A percentile compares a stretch with the other conserved stretches of the same genome.
Evolutionary conservation across 1,284 basidiomycete genomes (phyloP).

Genomic region (Hemileia vastatrix): DNA sequence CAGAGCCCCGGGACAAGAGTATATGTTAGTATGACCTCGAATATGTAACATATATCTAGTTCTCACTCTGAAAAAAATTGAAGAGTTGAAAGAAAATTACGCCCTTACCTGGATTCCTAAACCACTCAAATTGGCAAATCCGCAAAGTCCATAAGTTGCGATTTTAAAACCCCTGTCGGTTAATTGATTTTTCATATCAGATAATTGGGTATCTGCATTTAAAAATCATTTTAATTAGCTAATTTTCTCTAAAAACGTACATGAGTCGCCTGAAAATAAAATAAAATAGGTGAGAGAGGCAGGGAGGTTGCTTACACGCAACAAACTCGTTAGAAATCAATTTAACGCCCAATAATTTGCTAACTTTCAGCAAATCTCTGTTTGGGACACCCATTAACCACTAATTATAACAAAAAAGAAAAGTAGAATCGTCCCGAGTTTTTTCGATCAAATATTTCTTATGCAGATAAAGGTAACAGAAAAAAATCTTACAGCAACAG

Average conservation of each 20-base stretch:
- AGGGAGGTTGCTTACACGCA: constrained; percentile 73
- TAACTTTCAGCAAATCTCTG: constrained; percentile 42
- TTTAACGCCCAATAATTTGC: constrained; percentile 67
- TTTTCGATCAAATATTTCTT: too few species aligned
- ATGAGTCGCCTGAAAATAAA: constrained; percentile 36
- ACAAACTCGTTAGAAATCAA: constrained; percentile 54
- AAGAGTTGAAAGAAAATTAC: constrained; percentile 60
- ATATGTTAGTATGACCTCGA: too few species aligned
- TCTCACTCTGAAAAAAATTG: constrained; percentile 45
- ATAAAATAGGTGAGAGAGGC: constrained; percentile 32
- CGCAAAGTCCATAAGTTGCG: constrained; percentile 71
- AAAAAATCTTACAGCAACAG: constrained; percentile 55
- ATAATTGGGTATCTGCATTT: constrained; percentile 1
- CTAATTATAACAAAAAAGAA: background rate
- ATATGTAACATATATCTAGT: background rate
- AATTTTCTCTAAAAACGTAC: constrained; percentile 28
- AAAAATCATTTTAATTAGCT: constrained; percentile 32
- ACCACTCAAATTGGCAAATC: constrained; percentile 70
- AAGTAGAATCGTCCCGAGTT: too few species aligned
- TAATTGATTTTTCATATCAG: constrained; percentile 50
- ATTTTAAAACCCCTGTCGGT: constrained; percentile 66
- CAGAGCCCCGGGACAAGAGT: too few species aligned
- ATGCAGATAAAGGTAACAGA: too few species aligned
- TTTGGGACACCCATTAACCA: constrained; percentile 60
- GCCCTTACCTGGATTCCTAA: constrained; percentile 76